Evolutionary conservation across 768 basidiomycete species (phyloP), one percentile per base, ranked within the genome.

Genomic region (Rhodotorula diobovata): DNA sequence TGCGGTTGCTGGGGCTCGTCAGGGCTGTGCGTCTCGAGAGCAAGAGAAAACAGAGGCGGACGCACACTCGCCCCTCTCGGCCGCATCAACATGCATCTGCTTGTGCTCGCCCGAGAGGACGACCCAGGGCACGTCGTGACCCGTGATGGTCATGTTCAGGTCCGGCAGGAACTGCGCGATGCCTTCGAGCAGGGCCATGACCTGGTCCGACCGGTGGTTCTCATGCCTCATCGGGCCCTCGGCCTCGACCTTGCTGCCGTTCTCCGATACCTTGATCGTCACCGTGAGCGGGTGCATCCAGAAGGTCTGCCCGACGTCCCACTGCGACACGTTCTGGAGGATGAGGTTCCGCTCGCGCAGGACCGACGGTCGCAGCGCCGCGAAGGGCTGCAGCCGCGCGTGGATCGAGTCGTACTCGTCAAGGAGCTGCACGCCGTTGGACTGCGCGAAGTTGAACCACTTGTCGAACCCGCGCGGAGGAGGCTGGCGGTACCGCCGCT

Each of bases 381-480:
- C 83, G 76, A 82, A 84, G 0, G 83, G 84, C 41, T 81, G 79
- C 15, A 85, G 71, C 58, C 83, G 82, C 25, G 70, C 72, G 66
- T 78, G 70, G 58, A 86, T 91, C 68, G 81, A 81, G 71, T 82
- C 91, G 76, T 91, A 96, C 79, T 97, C 94, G 80, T 97, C 94
- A 10, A 91, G 83, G 81, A 97, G 86, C 76, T 86, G 85, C 46
- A 90, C 88, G 20, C 85, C 81, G 80, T 90, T 84, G 63, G 85
- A 82, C 77, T 84, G 81, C 25, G 88, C 89, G 80, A 93, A 97
- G 54, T 30, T 76, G 70, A 77, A 96, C 94, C 95, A 97, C 20
- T 83, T 81, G 78, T 91, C 93, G 75, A 98, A 99, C 1, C 93
- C 94, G 55, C 85, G 86, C 0, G 95, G 94, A 9, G 96, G 96